phyloP scores from a whole-genome alignment of 2,329 filamentous ascomycete species.

The Colletotrichum costaricense region DNA sequence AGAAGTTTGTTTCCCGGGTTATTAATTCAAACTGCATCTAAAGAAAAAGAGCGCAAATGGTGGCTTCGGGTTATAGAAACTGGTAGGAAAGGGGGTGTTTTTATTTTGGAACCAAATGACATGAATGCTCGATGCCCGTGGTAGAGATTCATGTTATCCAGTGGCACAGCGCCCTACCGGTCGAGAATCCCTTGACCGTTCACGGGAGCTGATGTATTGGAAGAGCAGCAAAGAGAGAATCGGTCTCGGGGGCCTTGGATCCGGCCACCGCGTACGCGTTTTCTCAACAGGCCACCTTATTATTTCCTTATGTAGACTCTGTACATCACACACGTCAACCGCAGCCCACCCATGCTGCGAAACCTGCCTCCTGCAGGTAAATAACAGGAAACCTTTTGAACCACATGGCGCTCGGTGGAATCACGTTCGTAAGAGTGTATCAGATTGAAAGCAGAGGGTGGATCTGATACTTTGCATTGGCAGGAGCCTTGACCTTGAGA shows the following conservation, averaged over 20 bases:
- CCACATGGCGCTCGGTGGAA: neutral
- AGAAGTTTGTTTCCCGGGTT: constrained; percentile 2
- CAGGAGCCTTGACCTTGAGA: neutral
- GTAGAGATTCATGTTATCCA: constrained; percentile 30
- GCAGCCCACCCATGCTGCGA: constrained; percentile 28
- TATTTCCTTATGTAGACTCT: constrained; percentile 38
- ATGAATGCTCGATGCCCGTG: constrained; percentile 31
- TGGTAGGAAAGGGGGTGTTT: constrained; percentile 13
- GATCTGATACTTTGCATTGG: neutral
- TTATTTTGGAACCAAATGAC: constrained; percentile 20
- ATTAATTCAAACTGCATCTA: constrained; percentile 35
- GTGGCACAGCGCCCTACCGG: neutral
- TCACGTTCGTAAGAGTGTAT: neutral
- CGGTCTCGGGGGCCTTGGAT: constrained; percentile 5
- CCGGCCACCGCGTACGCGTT: constrained; percentile 9
- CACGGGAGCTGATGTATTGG: constrained; percentile 13
- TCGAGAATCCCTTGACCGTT: neutral
- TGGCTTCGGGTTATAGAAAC: constrained; percentile 30
- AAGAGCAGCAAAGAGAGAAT: constrained; percentile 16
- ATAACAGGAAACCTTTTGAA: constrained; percentile 26
- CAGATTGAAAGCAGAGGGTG: neutral
- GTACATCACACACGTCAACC: constrained; percentile 36
- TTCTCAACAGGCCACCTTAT: constrained; percentile 28
- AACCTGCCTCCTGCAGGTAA: constrained; percentile 34
- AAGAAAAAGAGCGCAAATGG: constrained; percentile 29